Base-by-base conservation (phyloP, 768 basidiomycete genomes). In the Pleurotus djamor region DNA sequence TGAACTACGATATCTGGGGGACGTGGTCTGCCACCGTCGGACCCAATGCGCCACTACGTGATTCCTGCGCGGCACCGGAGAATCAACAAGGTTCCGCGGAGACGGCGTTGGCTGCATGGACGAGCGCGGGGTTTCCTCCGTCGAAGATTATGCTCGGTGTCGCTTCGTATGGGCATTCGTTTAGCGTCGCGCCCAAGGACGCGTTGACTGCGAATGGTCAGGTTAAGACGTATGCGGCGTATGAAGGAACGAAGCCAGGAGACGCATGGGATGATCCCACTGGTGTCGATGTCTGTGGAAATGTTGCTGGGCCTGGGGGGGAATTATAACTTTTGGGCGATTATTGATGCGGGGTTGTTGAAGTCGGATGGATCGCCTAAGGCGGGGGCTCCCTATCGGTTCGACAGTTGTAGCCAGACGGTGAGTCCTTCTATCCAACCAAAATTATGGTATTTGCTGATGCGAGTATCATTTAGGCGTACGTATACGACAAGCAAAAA, bases 1-100 rank as follows among this genome's bases (percentile, higher is more conserved):
- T 90, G 88, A 86, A 84, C 69, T 90, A 90, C 71, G 88, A 89
- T 64, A 71, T 89, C 56, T 79, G 75, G 65, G 79, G 79, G 2
- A 62, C 72, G 4, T 88, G 82, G 79, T 79, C 78, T 65, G 68
- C 73, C 64, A 65, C 80, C 61, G 76, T 85, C 51, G 94, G 93
- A 3, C 87, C 95, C 4, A 96, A 97, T 69, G 87, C 94, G 0
- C 94, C 95, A 4, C 81, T 96, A 16, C 72, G 82, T 36, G 86
- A 94, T 72, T 74, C 81, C 0, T 96, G 94, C 67, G 82, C 84
- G 0, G 64, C 84, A 38, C 68, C 80, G 0, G 64, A 71, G 2
- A 72, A 79, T 47, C 84, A 88, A 62, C 72, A 77, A 34, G 92
- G 91, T 7, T 93, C 92, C 59, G 93, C 85, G 5, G 76, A 79